These are phyloP conservation scores for Dryadomyces quercivorus DNA, from an alignment of 2,329 filamentous ascomycete genomes.

Conservation along the genomic window DNA sequence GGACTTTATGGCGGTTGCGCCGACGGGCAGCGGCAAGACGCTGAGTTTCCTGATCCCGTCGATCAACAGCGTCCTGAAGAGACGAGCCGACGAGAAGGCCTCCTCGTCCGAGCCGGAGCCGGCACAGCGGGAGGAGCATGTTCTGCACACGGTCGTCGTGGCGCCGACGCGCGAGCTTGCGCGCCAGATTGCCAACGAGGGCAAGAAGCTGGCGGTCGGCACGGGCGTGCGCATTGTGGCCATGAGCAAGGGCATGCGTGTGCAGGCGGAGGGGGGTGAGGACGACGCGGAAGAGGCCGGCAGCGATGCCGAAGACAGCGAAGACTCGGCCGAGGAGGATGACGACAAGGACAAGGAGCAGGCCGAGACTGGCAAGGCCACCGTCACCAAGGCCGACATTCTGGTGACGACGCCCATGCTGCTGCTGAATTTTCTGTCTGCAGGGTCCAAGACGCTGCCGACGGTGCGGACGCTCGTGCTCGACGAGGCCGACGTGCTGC, in stretches of 20 bases:
- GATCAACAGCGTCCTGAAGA: conserved; percentile 60
- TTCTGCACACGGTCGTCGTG: conserved; percentile 56
- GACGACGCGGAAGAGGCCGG: conserved; percentile 23
- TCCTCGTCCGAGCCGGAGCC: conserved; percentile 26
- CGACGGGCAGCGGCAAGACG: conserved; percentile 94
- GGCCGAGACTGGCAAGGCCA: conserved; percentile 18
- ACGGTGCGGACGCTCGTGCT: conserved; percentile 64
- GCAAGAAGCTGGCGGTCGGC: conserved; percentile 58
- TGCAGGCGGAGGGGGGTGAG: conserved; percentile 32
- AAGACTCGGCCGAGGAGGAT: conserved; percentile 11
- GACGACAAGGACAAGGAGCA: neutral
- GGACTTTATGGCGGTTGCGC: conserved; percentile 79
- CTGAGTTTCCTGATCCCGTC: conserved; percentile 83
- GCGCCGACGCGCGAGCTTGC: conserved; percentile 71
- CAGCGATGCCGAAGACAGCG: conserved; percentile 15
- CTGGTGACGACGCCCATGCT: conserved; percentile 70
- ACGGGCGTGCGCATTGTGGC: conserved; percentile 69
- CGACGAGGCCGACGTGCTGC: conserved; percentile 89
- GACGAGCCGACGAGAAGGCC: conserved; percentile 34
- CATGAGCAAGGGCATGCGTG: conserved; percentile 74
- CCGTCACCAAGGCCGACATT: conserved; percentile 61
- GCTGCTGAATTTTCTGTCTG: conserved; percentile 58
- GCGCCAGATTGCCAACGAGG: conserved; percentile 73
- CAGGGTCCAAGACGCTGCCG: conserved; percentile 37
- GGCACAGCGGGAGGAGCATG: conserved; percentile 22